These are phyloP conservation scores for Crithidia expoeki DNA, from an alignment of 208 protist genomes.

Conservation along the genomic window DNA sequence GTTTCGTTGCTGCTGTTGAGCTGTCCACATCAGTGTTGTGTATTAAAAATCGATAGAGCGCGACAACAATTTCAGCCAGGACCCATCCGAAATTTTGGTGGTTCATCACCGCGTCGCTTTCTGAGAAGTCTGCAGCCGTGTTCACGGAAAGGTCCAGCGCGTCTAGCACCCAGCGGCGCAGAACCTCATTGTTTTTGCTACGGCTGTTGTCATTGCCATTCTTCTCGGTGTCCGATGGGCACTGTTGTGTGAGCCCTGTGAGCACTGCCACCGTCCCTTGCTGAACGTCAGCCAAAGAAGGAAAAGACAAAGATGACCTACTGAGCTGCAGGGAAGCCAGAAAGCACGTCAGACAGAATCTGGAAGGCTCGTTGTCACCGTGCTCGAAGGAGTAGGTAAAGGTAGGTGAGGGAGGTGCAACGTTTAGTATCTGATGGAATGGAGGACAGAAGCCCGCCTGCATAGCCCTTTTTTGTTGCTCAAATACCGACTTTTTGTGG, in stretches of 20 bases:
- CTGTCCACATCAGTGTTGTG: not conserved
- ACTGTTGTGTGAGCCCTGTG: slow-evolving; percentile 7
- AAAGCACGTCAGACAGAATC: slow-evolving; percentile 10
- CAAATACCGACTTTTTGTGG: too few species aligned
- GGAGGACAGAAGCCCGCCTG: not conserved
- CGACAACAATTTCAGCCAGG: slow-evolving; percentile 17
- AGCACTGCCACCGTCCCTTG: not conserved
- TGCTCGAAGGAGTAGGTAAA: not conserved
- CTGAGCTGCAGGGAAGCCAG: not conserved
- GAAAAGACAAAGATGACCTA: not conserved
- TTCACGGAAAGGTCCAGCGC: not conserved
- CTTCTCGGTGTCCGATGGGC: not conserved
- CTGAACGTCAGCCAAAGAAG: slow-evolving; percentile 1
- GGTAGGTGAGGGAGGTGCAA: not conserved
- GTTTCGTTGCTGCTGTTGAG: not conserved
- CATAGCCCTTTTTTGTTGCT: too few species aligned
- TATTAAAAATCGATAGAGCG: not conserved
- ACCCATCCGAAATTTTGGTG: not conserved
- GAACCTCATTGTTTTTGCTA: not conserved
- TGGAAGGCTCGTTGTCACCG: not conserved
- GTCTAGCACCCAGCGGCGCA: slow-evolving; percentile 7
- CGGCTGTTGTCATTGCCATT: not conserved
- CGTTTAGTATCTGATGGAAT: not conserved
- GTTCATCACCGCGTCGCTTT: not conserved
- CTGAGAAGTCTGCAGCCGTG: not conserved